These are phyloP conservation scores for Cryptosporidium andersoni DNA, from an alignment of 169 alveolate genomes.

Conservation along the genomic window DNA sequence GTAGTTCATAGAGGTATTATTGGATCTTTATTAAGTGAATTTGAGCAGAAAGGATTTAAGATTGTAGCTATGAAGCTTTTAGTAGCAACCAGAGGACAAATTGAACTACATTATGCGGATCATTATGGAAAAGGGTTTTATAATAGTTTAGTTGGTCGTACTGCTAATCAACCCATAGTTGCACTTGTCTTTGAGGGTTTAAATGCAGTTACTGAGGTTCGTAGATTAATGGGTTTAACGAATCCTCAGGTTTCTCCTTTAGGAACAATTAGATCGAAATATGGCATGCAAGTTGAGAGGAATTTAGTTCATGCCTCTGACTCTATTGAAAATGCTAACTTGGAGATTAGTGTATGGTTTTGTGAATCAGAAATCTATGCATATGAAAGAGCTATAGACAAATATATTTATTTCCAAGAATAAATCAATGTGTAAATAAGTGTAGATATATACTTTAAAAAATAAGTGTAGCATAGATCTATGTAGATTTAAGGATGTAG, in stretches of 20 bases:
- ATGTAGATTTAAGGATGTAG: no score
- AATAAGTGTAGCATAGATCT: no score
- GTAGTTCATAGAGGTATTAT: constrained; percentile 61
- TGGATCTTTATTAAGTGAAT: constrained; percentile 17
- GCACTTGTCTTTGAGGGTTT: constrained; percentile 57
- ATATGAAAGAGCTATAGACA: constrained; percentile 39
- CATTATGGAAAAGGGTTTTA: constrained; percentile 47
- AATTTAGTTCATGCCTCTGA: constrained; percentile 67
- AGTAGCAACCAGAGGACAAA: constrained; percentile 38
- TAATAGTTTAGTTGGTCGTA: constrained; percentile 24
- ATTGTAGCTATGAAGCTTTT: constrained; percentile 60
- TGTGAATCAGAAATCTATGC: constrained; percentile 19
- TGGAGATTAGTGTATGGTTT: constrained; percentile 54
- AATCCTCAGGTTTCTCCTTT: constrained; percentile 47
- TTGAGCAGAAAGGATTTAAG: constrained; percentile 56
- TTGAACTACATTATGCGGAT: constrained; percentile 52
- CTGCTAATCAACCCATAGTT: constrained; percentile 58
- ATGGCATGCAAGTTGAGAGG: constrained; percentile 64
- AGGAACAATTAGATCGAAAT: constrained; percentile 46
- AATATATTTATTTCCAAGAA: constrained; percentile 19
- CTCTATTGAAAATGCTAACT: constrained; percentile 47
- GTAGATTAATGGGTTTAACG: constrained; percentile 65
- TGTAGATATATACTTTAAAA: not conserved
- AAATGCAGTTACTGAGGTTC: constrained; percentile 41
- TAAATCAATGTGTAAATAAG: not conserved